phyloP scores from a whole-genome alignment of 805 yeast species.

The Ogataea pilisensis region DNA sequence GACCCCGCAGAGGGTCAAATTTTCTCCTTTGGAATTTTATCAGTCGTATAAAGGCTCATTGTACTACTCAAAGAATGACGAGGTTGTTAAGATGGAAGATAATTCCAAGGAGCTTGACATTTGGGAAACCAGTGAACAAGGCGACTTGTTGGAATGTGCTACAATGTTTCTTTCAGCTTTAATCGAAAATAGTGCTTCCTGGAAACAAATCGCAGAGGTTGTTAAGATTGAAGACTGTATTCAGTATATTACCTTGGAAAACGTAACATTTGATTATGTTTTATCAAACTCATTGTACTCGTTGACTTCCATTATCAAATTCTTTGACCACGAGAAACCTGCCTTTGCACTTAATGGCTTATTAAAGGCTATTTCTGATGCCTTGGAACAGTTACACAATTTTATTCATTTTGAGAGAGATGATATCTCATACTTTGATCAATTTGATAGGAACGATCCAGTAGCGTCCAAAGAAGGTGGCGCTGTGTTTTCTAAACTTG shows the following conservation, averaged over 20 bases:
- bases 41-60: constrained; percentile 36
- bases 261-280: constrained; percentile 60
- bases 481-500: constrained; percentile 32
- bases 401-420: constrained; percentile 29
- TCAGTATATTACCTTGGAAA: constrained; percentile 42
- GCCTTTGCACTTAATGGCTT: constrained; percentile 39
- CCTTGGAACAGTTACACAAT: constrained; percentile 16
- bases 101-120: constrained; percentile 36
- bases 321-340: constrained; percentile 52
- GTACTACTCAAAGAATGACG: constrained; percentile 39
- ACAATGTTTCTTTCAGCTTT: constrained; percentile 48
- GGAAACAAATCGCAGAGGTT: constrained; percentile 38
- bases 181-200: constrained; percentile 47
- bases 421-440: constrained; percentile 34
- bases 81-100: constrained; percentile 38
- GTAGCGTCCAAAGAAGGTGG: constrained; percentile 29
- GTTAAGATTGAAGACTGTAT: constrained; percentile 43
- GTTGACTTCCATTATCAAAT: constrained; percentile 49
- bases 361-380: constrained; percentile 10
- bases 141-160: constrained; percentile 47
- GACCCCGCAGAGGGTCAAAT: constrained; percentile 37
- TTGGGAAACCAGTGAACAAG: constrained; percentile 51
- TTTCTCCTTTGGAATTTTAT: constrained; percentile 43
- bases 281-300: constrained; percentile 51
- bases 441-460: constrained; percentile 26